Evolutionary conservation across 352 stramenopile genomes (phyloP).

Genomic region (Globisporangium radiosum): DNA sequence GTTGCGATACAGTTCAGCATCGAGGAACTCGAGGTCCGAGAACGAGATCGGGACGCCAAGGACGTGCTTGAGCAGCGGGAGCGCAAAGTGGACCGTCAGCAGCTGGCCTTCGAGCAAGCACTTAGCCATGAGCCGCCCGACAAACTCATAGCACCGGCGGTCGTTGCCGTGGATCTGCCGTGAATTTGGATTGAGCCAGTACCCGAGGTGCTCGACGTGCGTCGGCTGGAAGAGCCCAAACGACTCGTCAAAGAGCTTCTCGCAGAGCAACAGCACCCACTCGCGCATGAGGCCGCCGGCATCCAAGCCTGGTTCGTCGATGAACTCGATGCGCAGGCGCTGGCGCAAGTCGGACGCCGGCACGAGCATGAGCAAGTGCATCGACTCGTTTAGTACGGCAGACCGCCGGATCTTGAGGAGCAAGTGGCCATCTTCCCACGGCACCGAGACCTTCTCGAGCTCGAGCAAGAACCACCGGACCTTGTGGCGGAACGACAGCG

Average conservation of each 20-base stretch:
- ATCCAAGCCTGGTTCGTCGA: constrained; percentile 71
- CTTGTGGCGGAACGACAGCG: constrained; percentile 65
- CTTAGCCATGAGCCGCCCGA: constrained; percentile 71
- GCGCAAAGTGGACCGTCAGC: constrained; percentile 66
- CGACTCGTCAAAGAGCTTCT: constrained; percentile 73
- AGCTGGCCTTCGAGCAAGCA: constrained; percentile 72
- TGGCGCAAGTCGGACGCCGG: constrained; percentile 61
- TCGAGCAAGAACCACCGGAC: constrained; percentile 77
- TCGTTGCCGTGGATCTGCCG: constrained; percentile 60
- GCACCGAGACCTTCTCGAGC: constrained; percentile 64
- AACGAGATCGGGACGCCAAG: constrained; percentile 77
- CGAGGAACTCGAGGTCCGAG: constrained; percentile 71
- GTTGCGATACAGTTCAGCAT: constrained; percentile 72
- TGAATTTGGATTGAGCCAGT: constrained; percentile 82
- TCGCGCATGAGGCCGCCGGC: constrained; percentile 70
- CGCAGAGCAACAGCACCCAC: constrained; percentile 71
- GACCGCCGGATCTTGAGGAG: constrained; percentile 76
- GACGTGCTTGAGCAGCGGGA: constrained; percentile 79
- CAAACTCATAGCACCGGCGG: constrained; percentile 67
- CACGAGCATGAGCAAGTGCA: constrained; percentile 78
- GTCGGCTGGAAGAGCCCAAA: constrained; percentile 71
- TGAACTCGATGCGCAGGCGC: constrained; percentile 78
- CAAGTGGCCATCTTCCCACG: constrained; percentile 75
- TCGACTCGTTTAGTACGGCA: constrained; percentile 67
- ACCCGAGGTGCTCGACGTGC: constrained; percentile 68